phyloP scores from a whole-genome alignment of 1,284 basidiomycete species.

The Puccinia polysora region DNA sequence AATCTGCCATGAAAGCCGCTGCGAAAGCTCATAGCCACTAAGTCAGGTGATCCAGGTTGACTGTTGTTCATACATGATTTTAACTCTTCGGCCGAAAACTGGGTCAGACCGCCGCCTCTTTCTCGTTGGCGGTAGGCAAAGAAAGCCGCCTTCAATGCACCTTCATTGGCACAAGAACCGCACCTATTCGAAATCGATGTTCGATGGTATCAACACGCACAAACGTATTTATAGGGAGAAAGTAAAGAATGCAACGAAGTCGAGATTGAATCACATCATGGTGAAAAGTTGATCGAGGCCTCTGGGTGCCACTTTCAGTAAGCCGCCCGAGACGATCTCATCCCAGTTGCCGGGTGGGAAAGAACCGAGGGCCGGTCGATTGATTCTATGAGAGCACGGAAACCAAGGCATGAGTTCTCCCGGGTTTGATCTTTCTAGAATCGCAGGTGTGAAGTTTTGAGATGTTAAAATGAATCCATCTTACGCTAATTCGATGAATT shows the following conservation, averaged over 20 bases:
- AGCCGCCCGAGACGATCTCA: conserved; percentile 55
- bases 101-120: conserved; percentile 49
- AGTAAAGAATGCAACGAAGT: background rate
- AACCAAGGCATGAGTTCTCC: background rate
- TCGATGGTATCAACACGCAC: background rate
- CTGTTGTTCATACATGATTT: conserved; percentile 39
- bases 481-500: conserved; percentile 54
- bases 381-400: conserved; percentile 50
- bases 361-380: conserved; percentile 58
- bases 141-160: conserved; percentile 60
- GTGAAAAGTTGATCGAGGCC: conserved; percentile 57
- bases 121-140: conserved; percentile 55
- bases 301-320: conserved; percentile 57
- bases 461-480: background rate
- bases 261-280: conserved; percentile 45
- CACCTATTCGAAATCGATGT: no score
- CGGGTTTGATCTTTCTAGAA: no score
- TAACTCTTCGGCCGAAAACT: conserved; percentile 50
- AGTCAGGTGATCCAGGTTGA: conserved; percentile 57
- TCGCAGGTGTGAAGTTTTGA: background rate
- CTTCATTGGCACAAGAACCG: conserved; percentile 50
- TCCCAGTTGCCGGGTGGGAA: conserved; percentile 58
- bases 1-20: conserved; percentile 58
- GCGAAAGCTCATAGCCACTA: conserved; percentile 58
- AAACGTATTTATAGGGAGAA: background rate